A percentile compares a stretch with the other conserved stretches of the same genome.
phyloP scores from a whole-genome alignment of 2,329 filamentous ascomycete species.

The Xylaria multiplex region DNA sequence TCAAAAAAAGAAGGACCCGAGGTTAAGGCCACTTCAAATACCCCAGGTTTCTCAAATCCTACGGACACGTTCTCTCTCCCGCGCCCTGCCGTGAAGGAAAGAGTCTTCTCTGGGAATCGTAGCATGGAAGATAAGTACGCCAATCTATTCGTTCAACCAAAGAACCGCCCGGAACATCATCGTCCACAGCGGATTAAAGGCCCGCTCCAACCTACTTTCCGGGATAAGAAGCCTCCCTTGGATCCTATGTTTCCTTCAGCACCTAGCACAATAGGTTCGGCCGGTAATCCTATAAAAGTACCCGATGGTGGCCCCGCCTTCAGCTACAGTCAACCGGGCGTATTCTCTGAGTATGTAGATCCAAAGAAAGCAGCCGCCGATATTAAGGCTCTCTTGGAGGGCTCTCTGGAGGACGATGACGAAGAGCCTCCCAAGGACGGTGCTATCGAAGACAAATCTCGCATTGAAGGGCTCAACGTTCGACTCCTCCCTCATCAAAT shows the following conservation, averaged over 20 bases:
- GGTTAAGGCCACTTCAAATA: conserved; percentile 18
- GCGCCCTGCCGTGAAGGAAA: conserved; percentile 46
- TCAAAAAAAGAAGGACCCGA: conserved; percentile 15
- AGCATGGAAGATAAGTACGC: conserved; percentile 64
- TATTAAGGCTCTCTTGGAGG: conserved; percentile 83
- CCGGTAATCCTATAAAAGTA: conserved; percentile 47
- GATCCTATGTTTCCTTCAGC: conserved; percentile 61
- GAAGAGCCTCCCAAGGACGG: conserved; percentile 58
- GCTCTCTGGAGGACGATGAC: conserved; percentile 79
- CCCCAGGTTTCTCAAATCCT: conserved; percentile 34
- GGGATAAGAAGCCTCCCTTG: conserved; percentile 59
- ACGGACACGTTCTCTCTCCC: conserved; percentile 19
- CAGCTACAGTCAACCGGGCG: conserved; percentile 52
- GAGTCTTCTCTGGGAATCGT: conserved; percentile 39
- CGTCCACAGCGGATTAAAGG: conserved; percentile 60
- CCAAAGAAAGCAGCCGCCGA: conserved; percentile 77
- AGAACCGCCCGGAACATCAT: conserved; percentile 67
- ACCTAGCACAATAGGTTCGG: conserved; percentile 43
- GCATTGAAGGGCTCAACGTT: conserved; percentile 83
- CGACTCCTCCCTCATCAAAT: conserved; percentile 93
- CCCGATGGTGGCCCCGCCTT: conserved; percentile 42
- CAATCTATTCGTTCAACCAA: conserved; percentile 63
- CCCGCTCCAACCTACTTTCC: conserved; percentile 58
- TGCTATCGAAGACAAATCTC: conserved; percentile 63
- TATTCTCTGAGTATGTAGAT: conserved; percentile 73